These are phyloP conservation scores for Letharia lupina DNA, from an alignment of 495 filamentous ascomycete genomes.

Conservation along the genomic window DNA sequence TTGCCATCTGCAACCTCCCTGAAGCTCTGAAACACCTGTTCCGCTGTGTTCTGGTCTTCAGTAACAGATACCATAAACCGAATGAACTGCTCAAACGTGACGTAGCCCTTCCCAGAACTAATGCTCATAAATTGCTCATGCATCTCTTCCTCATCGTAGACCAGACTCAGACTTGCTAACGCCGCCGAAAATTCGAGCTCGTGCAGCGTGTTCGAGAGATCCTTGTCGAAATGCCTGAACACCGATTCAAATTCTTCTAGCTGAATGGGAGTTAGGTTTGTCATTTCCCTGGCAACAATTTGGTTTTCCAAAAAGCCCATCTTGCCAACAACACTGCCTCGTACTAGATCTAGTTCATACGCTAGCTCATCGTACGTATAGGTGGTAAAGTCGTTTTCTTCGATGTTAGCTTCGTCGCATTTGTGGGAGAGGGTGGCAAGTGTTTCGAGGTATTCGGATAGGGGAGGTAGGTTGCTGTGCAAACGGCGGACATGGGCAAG, in stretches of 20 bases:
- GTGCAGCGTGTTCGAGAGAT: conserved; percentile 78
- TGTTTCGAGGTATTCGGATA: conserved; percentile 77
- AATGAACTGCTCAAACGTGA: conserved; percentile 98
- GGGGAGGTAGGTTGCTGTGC: conserved; percentile 69
- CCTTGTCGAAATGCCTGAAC: conserved; percentile 95
- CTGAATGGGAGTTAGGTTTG: conserved; percentile 94
- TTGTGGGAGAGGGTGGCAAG: conserved; percentile 76
- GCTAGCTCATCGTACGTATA: conserved; percentile 93
- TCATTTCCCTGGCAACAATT: conserved; percentile 94
- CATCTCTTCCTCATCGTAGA: conserved; percentile 96
- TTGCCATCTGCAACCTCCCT: conserved; percentile 96
- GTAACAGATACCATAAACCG: conserved; percentile 98
- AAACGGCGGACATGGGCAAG: conserved; percentile 73
- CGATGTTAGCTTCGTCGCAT: conserved; percentile 93
- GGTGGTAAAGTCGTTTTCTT: conserved; percentile 98
- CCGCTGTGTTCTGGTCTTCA: conserved; percentile 95
- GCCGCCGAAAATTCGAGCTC: conserved; percentile 95
- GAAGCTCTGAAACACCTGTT: conserved; percentile 96
- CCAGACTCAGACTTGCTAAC: conserved; percentile 81
- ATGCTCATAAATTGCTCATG: conserved; percentile 79
- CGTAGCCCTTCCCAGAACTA: conserved; percentile 61
- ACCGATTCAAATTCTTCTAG: conserved; percentile 97
- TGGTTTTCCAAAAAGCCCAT: conserved; percentile 95
- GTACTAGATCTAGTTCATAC: conserved; percentile 88
- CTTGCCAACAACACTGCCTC: conserved; percentile 86